A percentile compares a stretch with the other conserved stretches of the same genome.
Conservation (phyloP, 441 rosid species). For the Populus tomentosa region DNA sequence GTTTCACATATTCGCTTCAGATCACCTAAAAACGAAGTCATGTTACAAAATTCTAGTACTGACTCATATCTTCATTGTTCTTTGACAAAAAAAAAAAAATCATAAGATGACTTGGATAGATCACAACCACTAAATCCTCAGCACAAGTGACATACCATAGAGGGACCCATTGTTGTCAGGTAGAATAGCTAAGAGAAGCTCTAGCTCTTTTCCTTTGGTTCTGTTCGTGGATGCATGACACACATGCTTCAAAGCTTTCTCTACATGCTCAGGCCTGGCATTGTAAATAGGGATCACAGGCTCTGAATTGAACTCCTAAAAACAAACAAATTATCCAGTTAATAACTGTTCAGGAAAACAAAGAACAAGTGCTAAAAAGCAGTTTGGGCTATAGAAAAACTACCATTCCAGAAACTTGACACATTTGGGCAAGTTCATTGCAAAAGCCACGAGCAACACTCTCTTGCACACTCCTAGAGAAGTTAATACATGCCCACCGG, state of each 20-base stretch:
- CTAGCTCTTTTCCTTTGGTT: conserved; percentile 37
- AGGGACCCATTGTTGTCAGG: conserved; percentile 5
- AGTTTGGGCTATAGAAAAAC: neutral
- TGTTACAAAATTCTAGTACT: neutral
- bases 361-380: neutral
- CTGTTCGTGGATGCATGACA: conserved; percentile 26
- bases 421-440: conserved; percentile 8
- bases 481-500: conserved; percentile 43
- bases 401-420: conserved; percentile 40
- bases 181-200: conserved; percentile 41
- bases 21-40: conserved; percentile 15
- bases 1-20: conserved; percentile 25
- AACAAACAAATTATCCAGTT: neutral
- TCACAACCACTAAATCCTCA: neutral
- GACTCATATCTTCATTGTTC: neutral
- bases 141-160: conserved; percentile 27
- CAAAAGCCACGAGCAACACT: conserved; percentile 29
- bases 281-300: conserved; percentile 36
- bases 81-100: neutral
- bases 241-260: conserved; percentile 28
- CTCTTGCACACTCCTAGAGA: conserved; percentile 31
- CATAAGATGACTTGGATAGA: neutral
- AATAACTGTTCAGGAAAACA: neutral
- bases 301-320: conserved; percentile 30
- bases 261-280: conserved; percentile 37